Evolutionary conservation across 225 moss, liverwort and hornwort genomes (phyloP), one percentile per base, ranked within the genome.

Genomic region (Antitrichia curtipendula): DNA sequence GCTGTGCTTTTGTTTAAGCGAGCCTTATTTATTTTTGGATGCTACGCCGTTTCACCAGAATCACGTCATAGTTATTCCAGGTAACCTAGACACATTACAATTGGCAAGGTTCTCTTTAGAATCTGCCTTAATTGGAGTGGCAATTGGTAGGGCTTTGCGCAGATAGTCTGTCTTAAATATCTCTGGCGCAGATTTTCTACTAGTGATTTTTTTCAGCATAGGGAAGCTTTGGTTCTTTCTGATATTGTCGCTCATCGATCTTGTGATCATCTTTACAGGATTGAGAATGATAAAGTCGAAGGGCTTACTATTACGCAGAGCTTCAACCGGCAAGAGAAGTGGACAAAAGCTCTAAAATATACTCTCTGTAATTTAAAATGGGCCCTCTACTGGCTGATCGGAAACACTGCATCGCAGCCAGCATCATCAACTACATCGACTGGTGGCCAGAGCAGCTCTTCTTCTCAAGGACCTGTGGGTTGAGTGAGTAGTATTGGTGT

Each of bases 311-410:
- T 99, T 45, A 99, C 99, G 12, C 99, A 99, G 92, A 99, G 99
- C 90, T 99, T 99, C 88, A 99, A 99, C 89, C 92, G 99, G 69
- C 99, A 99, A 88, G 99, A 99, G 90, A 95, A 91, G 87, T 99
- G 99, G 99, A 99, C 99, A 19, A 99, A 96, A 89, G 97, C 99
- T 32, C 88, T 99, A 1, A 99, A 97, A 89, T 97, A 94, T 88
- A 99, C 99, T 23, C 92, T 99, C 21, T 99, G 99, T 86, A 95
- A 99, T 89, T 93, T 99, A 66, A 99, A 99, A 89, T 99, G 99
- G 99, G 99, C 99, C 21, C 92, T 99, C 13, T 99, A 96, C 88
- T 99, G 99, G 99, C 93, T 99, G 71, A 99, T 99, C 75, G 99
- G 97, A 24, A 96, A 97, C 88, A 97, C 96, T n/a, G 92, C 96